Conservation (phyloP, 306 rosid species). For the Phaseolus lunatus region DNA sequence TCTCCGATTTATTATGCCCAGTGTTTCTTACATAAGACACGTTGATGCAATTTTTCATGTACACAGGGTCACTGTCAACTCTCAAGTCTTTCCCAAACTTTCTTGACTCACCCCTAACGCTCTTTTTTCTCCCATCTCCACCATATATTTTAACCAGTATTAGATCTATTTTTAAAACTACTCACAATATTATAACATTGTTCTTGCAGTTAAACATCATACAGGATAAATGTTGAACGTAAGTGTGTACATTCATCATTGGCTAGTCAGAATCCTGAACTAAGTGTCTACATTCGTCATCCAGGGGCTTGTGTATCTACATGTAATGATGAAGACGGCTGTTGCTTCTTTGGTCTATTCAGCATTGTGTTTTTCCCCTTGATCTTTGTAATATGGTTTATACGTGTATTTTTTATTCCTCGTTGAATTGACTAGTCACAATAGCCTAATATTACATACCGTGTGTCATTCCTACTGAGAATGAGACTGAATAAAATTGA, state of each 20-base stretch:
- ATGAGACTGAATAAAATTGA: too few relatives aligned
- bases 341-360: background rate
- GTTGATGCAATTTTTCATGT: background rate
- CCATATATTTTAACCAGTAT: background rate
- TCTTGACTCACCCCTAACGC: background rate
- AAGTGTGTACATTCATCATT: background rate
- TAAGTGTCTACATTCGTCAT: background rate
- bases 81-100: background rate
- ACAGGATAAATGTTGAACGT: background rate
- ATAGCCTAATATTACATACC: background rate
- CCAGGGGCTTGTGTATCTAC: constrained; percentile 3
- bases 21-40: background rate
- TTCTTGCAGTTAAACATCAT: background rate
- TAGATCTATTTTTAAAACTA: constrained; percentile 7
- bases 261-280: background rate
- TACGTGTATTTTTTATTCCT: background rate
- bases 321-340: background rate
- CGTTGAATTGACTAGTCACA: background rate
- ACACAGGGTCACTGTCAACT: too few relatives aligned
- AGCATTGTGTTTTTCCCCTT: background rate
- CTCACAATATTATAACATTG: background rate
- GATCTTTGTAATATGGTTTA: background rate
- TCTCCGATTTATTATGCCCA: background rate
- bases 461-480: background rate
- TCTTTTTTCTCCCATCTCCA: background rate